These are phyloP conservation scores for Blastobotrys malaysiensis DNA, from an alignment of 1,139 yeast species.

Conservation along the genomic window DNA sequence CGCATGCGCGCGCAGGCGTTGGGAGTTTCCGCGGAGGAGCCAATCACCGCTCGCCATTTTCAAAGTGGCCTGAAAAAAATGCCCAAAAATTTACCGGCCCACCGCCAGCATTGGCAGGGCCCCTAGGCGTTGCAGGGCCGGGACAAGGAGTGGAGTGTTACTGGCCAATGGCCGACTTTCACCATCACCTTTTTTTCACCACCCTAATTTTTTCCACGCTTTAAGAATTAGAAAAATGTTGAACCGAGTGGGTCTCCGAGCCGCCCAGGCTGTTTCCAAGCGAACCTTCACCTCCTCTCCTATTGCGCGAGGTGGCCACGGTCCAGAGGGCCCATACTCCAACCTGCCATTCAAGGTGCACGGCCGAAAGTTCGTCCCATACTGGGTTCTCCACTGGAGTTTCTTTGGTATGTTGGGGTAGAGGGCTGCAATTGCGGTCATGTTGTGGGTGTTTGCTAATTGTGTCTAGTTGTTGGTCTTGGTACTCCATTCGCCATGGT, in stretches of 20 bases:
- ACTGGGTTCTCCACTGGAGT: constrained; percentile 72
- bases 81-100: constrained; percentile 2
- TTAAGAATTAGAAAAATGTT: constrained; percentile 13
- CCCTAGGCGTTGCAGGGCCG: too few relatives aligned
- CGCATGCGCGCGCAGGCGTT: background rate
- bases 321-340: constrained; percentile 80
- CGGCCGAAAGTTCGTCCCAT: constrained; percentile 79
- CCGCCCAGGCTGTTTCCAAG: constrained; percentile 19
- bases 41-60: background rate
- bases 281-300: constrained; percentile 32
- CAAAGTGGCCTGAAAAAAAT: constrained; percentile 1
- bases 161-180: background rate
- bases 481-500: constrained; percentile 36
- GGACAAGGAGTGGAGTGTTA: background rate
- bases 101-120: background rate
- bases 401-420: constrained; percentile 58
- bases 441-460: background rate
- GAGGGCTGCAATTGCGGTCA: background rate
- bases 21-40: background rate
- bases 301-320: constrained; percentile 40
- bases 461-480: constrained; percentile 30
- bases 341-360: constrained; percentile 93
- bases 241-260: constrained; percentile 23
- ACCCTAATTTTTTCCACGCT: constrained; percentile 2
- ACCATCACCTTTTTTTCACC: constrained; percentile 4